Percentiles rank a stretch among this genome's conserved stretches.
phyloP scores from a whole-genome alignment of 257 asterid species.

The Leptodermis oblonga region DNA sequence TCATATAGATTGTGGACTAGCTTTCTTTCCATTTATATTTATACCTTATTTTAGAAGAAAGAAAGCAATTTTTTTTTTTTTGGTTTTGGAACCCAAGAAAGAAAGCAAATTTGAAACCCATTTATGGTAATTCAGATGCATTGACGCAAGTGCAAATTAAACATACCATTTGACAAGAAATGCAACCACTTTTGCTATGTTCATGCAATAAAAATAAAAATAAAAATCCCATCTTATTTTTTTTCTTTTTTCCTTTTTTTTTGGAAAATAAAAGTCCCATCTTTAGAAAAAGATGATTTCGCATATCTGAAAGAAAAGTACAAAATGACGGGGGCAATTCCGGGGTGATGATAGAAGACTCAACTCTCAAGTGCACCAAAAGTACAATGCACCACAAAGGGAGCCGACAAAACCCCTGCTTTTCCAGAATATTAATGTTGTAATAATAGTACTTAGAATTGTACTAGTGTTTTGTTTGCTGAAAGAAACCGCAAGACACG shows the following conservation, averaged over 20 bases:
- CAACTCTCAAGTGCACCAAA: background rate
- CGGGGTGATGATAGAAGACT: background rate
- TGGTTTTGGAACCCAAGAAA: too few relatives aligned
- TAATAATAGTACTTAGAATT: background rate
- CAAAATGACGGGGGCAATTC: background rate
- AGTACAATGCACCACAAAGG: background rate
- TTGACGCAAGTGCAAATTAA: too few relatives aligned
- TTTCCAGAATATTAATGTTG: background rate
- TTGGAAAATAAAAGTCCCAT: too few relatives aligned
- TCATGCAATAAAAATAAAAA: background rate
- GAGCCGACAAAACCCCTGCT: background rate
- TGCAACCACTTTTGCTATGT: background rate
- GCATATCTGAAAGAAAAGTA: background rate
- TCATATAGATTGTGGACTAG: background rate
- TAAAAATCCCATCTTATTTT: background rate
- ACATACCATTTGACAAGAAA: too few relatives aligned
- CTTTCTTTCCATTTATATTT: background rate
- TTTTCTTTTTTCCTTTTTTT: too few relatives aligned
- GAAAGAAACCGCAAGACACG: slow-evolving; percentile 8
- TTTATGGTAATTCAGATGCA: background rate
- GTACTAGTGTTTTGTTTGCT: background rate
- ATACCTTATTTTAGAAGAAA: background rate
- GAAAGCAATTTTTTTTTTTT: too few relatives aligned
- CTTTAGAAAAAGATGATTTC: too few relatives aligned
- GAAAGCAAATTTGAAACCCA: background rate